These are phyloP conservation scores for Orbilia oligospora DNA, from an alignment of 2,329 filamentous ascomycete species.

Conservation along the genomic window DNA sequence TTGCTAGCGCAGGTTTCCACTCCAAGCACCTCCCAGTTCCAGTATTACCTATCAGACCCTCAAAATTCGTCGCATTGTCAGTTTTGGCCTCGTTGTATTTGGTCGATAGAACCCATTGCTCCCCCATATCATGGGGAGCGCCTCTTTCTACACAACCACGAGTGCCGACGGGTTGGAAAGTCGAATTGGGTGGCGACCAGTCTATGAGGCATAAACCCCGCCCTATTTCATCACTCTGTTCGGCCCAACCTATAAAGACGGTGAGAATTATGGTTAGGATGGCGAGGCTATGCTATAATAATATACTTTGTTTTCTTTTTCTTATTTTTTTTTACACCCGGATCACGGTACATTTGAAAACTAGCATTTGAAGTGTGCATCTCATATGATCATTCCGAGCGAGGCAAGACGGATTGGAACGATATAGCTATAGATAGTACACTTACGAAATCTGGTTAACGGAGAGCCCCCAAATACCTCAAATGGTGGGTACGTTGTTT, in stretches of 20 bases:
- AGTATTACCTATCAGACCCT: conserved; percentile 32
- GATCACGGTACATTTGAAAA: too few relatives aligned
- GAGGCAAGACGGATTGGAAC: neutral
- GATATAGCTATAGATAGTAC: neutral
- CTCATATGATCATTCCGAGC: neutral
- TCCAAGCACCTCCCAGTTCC: conserved; percentile 48
- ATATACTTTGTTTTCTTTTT: too few relatives aligned
- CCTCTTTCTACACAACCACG: neutral
- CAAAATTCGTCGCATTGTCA: conserved; percentile 14
- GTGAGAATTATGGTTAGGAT: neutral
- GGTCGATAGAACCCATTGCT: conserved; percentile 17
- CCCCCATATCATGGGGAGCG: conserved; percentile 20
- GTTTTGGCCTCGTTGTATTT: conserved; percentile 3
- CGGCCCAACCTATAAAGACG: conserved; percentile 33
- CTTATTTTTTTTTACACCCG: too few relatives aligned
- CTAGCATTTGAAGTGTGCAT: too few relatives aligned
- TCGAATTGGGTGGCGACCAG: conserved; percentile 41
- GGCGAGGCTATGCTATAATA: neutral
- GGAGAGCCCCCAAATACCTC: conserved; percentile 5
- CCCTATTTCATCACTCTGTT: conserved; percentile 4
- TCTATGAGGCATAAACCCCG: conserved; percentile 43
- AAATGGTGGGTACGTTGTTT: conserved; percentile 5
- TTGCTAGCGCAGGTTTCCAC: conserved; percentile 4
- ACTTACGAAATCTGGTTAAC: conserved; percentile 12
- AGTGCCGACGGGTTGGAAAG: conserved; percentile 36